These are phyloP conservation scores for Aphanomyces astaci DNA, from an alignment of 352 stramenopile species.

Conservation along the genomic window DNA sequence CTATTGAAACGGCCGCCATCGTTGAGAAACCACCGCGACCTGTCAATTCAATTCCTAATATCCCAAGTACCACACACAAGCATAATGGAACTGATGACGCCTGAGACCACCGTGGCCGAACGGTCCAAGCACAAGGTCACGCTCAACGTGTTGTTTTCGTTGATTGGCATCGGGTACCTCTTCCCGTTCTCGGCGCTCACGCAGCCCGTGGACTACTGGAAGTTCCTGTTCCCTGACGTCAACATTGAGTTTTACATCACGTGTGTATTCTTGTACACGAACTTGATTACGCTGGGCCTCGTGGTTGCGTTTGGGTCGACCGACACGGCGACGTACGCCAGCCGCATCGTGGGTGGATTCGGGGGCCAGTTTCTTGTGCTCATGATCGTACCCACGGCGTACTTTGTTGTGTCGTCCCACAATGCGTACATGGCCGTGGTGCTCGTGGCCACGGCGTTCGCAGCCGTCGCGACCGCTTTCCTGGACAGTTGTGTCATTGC, in stretches of 20 bases:
- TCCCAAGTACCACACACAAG: too few relatives aligned
- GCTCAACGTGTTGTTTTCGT: slow-evolving; percentile 58
- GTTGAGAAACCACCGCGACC: too few relatives aligned
- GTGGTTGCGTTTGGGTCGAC: slow-evolving; percentile 55
- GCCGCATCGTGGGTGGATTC: slow-evolving; percentile 70
- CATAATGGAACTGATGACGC: too few relatives aligned
- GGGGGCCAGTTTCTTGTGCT: slow-evolving; percentile 60
- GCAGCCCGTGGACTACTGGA: slow-evolving; percentile 85
- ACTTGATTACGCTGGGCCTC: slow-evolving; percentile 51
- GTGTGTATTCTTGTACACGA: slow-evolving; percentile 80
- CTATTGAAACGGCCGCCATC: too few relatives aligned
- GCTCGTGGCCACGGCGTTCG: slow-evolving; percentile 55
- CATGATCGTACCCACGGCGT: slow-evolving; percentile 65
- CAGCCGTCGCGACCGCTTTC: slow-evolving; percentile 65
- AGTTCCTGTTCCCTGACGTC: slow-evolving; percentile 73
- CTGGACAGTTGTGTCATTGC: slow-evolving; percentile 78
- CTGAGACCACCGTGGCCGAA: too few relatives aligned
- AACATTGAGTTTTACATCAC: slow-evolving; percentile 84
- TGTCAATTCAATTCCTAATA: too few relatives aligned
- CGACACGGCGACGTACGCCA: slow-evolving; percentile 59
- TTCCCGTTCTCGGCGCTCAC: slow-evolving; percentile 85
- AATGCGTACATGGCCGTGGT: slow-evolving; percentile 55
- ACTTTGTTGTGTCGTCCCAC: slow-evolving; percentile 62
- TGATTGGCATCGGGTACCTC: slow-evolving; percentile 73
- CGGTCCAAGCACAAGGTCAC: too few relatives aligned